Evolutionary conservation across 129 eudicot genomes (phyloP), one percentile per base, ranked within the genome.

Genomic region (Tanacetum coccineum): DNA sequence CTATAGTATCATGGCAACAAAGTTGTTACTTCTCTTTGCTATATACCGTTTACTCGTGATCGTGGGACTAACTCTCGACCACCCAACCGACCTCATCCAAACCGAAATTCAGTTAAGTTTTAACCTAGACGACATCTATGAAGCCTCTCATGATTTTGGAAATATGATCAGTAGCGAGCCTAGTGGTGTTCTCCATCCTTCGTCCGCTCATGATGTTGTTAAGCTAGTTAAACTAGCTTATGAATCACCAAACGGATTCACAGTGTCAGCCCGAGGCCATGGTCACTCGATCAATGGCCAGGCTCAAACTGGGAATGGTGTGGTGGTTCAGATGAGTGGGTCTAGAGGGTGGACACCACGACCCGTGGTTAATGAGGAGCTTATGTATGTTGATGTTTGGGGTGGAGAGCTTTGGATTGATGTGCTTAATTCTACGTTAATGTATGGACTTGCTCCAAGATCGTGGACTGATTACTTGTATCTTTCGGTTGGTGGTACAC

Each of bases 251-350:
- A 48, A 70, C 0, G 95, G 95, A 13, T 81, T 85, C 66, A 14
- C 68, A 6, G 86, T 92, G 13, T 92, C 98, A 30, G 98, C 98
- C 0, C 61, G 98, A 46, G 98, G 98, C 13, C 96, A 88, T 70
- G 98, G 98, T 19, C 98, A 92, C 70, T 92, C 98, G 1, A 88
- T 92, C 13, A 92, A 85, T 67, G 98, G 98, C 6, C 98, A 92
- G 64, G 81, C 98, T 48, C 80, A 69, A 65, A 65, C 80, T 0
- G 59, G 9, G 2, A 75, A 76, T 3, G 98, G 98, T 0, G 84
- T 88, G 22, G 95, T 92, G 59, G 59, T 92, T 26, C 76, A 88
- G 59, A 92, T 92, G 98, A 86, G 84, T 56, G 75, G 79, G 10
- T 67, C 67, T 26, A 26, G 69, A 18, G 28, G 72, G 11, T n/a